Evolutionary conservation across 2,329 filamentous ascomycete genomes (phyloP).

Genomic region (Coniochaeta ligniaria): DNA sequence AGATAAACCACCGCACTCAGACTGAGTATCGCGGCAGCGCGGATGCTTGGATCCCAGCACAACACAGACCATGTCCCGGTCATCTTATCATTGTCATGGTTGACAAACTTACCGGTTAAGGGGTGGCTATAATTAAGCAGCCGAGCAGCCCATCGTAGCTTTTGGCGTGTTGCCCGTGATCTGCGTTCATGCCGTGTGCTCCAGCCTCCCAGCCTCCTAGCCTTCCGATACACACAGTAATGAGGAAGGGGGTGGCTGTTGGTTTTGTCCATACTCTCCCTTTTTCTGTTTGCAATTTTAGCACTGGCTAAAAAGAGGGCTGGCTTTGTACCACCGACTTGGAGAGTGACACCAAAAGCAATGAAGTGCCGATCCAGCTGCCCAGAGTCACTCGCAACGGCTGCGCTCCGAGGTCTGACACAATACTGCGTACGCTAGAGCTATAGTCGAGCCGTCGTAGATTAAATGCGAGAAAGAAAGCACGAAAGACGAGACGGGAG

Average conservation of each 20-base stretch:
- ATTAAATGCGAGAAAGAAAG: background rate
- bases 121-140: background rate
- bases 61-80: background rate
- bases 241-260: background rate
- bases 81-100: background rate
- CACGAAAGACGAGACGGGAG: conserved; percentile 8
- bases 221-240: background rate
- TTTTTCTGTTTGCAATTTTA: background rate
- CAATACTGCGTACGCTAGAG: background rate
- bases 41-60: background rate
- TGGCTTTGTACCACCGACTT: background rate
- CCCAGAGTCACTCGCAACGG: background rate
- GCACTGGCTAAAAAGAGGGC: background rate
- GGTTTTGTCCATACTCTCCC: background rate
- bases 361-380: background rate
- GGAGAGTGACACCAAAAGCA: background rate
- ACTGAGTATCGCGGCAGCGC: background rate
- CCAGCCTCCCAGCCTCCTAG: background rate
- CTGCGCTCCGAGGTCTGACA: background rate
- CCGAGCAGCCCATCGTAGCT: background rate
- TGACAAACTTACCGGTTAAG: background rate
- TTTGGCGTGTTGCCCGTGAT: background rate
- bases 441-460: background rate
- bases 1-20: background rate
- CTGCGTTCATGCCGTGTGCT: background rate